Percentiles rank a stretch among this genome's conserved stretches.
Evolutionary conservation across 2,329 filamentous ascomycete species (phyloP).

Genomic region (Arthrobotrys pseudoclavata): DNA sequence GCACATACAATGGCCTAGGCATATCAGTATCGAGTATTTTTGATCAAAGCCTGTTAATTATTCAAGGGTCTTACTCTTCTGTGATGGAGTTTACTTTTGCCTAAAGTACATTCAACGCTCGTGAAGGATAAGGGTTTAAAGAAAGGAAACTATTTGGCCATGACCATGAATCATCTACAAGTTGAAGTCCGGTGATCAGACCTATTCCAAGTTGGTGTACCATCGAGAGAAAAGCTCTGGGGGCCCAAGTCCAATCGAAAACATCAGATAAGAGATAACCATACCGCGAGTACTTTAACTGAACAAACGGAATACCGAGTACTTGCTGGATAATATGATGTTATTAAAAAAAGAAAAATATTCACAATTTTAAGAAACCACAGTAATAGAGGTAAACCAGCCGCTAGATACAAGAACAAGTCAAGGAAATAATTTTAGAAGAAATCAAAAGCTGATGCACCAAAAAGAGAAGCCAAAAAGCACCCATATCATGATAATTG

Average conservation of each 20-base stretch:
- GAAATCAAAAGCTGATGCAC: not conserved
- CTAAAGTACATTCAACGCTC: not conserved
- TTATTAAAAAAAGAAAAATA: conserved; percentile 19
- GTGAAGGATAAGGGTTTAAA: not conserved
- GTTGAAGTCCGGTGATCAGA: not conserved
- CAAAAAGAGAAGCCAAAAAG: not conserved
- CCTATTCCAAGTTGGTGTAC: not conserved
- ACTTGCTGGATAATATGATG: not conserved
- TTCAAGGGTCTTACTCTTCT: not conserved
- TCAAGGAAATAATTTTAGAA: conserved; percentile 31
- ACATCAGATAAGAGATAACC: not conserved
- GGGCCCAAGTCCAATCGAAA: not conserved
- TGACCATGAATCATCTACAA: not conserved
- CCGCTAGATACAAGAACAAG: conserved; percentile 55
- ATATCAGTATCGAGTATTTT: not conserved
- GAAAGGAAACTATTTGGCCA: not conserved
- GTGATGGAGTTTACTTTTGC: not conserved
- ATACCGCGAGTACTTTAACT: not conserved
- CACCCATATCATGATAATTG: not conserved
- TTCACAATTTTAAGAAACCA: conserved; percentile 39
- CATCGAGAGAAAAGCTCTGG: not conserved
- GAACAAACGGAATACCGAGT: not conserved
- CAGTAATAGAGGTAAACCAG: conserved; percentile 33
- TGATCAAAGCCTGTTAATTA: too few species aligned
- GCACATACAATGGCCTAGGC: not conserved